Conservation (phyloP, 495 filamentous ascomycete genomes). For the Penicillium turbatum region DNA sequence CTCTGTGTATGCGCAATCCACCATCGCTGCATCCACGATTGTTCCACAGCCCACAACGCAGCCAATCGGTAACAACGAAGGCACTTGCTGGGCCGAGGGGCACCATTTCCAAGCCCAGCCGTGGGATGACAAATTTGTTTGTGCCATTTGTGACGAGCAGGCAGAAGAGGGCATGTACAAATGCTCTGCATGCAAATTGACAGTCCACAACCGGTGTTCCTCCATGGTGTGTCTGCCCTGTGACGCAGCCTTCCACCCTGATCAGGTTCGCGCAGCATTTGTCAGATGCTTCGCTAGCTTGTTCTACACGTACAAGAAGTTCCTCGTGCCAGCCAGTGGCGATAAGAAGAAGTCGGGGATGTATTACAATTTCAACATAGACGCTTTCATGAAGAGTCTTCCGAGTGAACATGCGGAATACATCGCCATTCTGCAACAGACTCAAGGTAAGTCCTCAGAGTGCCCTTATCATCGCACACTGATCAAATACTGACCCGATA, state of each 20-base stretch:
- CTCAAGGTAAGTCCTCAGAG: constrained; percentile 62
- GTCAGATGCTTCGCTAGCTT: constrained; percentile 91
- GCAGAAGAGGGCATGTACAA: constrained; percentile 87
- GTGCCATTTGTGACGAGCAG: constrained; percentile 84
- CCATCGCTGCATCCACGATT: constrained; percentile 94
- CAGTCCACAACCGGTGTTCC: constrained; percentile 76
- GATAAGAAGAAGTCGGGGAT: constrained; percentile 85
- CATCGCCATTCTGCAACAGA: constrained; percentile 80
- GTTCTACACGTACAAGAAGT: constrained; percentile 93
- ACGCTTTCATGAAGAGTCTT: constrained; percentile 83
- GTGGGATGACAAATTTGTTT: constrained; percentile 64
- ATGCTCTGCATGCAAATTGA: constrained; percentile 72
- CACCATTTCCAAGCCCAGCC: constrained; percentile 77
- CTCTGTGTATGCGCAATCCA: constrained; percentile 93
- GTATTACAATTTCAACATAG: constrained; percentile 91
- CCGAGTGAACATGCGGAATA: constrained; percentile 91
- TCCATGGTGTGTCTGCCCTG: constrained; percentile 81
- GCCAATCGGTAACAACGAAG: constrained; percentile 80
- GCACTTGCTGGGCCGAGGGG: constrained; percentile 86
- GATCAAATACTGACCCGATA: constrained; percentile 1
- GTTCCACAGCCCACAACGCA: constrained; percentile 88
- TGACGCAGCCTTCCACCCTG: constrained; percentile 81
- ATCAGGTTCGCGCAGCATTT: constrained; percentile 88
- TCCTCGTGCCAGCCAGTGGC: constrained; percentile 64
- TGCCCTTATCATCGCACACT: neutral